Evolutionary conservation across 2,329 filamentous ascomycete species (phyloP), one percentile per base, ranked within the genome.

Genomic region (Ceratocystis smalleyi): DNA sequence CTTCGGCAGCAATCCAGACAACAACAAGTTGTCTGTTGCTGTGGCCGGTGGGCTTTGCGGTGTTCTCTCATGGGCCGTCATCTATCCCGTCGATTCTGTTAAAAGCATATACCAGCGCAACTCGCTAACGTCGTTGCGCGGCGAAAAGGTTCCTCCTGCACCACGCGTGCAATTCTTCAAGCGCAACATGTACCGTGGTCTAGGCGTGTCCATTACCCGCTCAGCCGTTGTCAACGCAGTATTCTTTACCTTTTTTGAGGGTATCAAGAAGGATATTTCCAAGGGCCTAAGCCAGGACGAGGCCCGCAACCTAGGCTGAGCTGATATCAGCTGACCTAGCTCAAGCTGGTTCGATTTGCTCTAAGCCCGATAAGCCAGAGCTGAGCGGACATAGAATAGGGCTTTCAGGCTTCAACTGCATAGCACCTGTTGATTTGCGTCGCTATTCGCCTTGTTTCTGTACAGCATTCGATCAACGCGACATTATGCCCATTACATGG

Each of bases 201-300:
- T 95, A 2, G 88, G 85, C 24, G 89, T 94, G 30, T 91, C 88
- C 45, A 91, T 94, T 84, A 81, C 83, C 68, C 84, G 89, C 64
- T 91, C 88, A 12, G 91, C 87, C 70, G 79, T 89, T 62, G 85
- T 94, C 69, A 95, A 95, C 72, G 88, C 89, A 69, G 88, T 95
- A 70, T 95, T 95, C 79, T 95, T 95, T 76, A 91, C 88, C 54
- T 87, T 85, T 47, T 95, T 94, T 72, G 89, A 95, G 75, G 85
- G 89, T 70, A 81, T 89, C 70, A 94, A 94, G 76, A 86, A 85
- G 72, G 78, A 79, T 68, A 83, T 84, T 73, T 49, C 51, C n/a
- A 27, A 35, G 10, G 62, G 30, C n/a, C 17, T 47, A 27, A 35
- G 12, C 24, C 17, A 55, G 51, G 27, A 32, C 22, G 47, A 51